Percentiles rank a stretch among this genome's conserved stretches.
phyloP scores from a whole-genome alignment of 257 asterid genomes.

The Sherardia arvensis region DNA sequence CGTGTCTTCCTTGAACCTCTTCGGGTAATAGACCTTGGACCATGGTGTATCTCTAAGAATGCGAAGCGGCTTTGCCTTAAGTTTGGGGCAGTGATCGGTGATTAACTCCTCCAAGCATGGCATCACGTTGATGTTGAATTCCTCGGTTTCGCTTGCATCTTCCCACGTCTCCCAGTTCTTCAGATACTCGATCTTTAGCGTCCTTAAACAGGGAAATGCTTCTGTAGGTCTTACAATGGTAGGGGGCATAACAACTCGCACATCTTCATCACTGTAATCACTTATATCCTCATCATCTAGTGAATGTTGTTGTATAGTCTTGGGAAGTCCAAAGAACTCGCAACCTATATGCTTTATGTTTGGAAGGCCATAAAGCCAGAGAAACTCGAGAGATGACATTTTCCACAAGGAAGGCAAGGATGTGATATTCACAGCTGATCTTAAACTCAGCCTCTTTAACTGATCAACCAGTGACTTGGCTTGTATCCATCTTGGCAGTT shows the following conservation, averaged over 20 bases:
- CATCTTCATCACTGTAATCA: too few species aligned
- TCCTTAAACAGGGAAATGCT: neutral
- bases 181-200: neutral
- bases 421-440: neutral
- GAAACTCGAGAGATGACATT: neutral
- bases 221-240: too few species aligned
- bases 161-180: slow-evolving; percentile 6
- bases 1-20: too few species aligned
- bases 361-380: neutral
- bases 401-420: slow-evolving; percentile 2
- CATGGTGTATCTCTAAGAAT: neutral
- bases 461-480: neutral
- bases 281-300: neutral
- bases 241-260: too few species aligned
- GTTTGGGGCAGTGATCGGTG: neutral
- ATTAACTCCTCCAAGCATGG: neutral
- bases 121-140: neutral
- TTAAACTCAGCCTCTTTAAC: neutral
- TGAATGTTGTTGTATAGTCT: too few species aligned
- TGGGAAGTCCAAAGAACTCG: neutral
- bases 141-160: neutral
- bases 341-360: neutral
- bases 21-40: slow-evolving; percentile 1
- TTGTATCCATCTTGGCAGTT: slow-evolving; percentile 2
- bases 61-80: neutral